A percentile compares a stretch with the other conserved stretches of the same genome.
Conservation (phyloP, 305 asterid species). For the Salvia sclarea region DNA sequence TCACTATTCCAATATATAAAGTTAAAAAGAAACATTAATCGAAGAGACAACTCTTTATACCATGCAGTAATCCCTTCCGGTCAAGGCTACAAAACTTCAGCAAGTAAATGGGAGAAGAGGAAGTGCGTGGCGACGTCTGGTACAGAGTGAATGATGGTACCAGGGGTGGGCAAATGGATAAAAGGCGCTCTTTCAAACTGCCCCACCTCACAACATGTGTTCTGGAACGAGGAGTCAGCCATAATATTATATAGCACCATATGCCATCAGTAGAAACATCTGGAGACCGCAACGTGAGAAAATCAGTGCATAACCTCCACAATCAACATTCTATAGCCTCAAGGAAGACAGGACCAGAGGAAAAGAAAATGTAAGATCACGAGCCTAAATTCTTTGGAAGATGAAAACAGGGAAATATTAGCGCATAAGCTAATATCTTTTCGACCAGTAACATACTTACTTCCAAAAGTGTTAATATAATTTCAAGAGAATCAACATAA, state of each 20-base stretch:
- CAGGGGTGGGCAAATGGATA: conserved; percentile 63
- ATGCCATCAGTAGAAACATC: conserved; percentile 87
- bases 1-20: conserved; percentile 19
- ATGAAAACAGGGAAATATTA: not conserved
- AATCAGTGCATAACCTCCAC: conserved; percentile 21
- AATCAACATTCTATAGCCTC: not conserved
- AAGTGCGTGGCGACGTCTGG: conserved; percentile 40
- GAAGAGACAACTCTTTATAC: conserved; percentile 37
- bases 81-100: conserved; percentile 60
- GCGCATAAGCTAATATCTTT: not conserved
- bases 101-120: conserved; percentile 59
- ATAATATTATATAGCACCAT: conserved; percentile 81
- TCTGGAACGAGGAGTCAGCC: conserved; percentile 61
- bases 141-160: conserved; percentile 49
- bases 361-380: too few relatives aligned
- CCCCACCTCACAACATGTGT: conserved; percentile 58
- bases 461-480: not conserved
- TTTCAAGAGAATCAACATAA: not conserved
- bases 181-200: conserved; percentile 67
- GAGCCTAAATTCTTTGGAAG: not conserved
- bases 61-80: conserved; percentile 73
- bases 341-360: not conserved
- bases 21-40: not conserved
- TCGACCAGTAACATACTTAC: conserved; percentile 10
- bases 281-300: conserved; percentile 33